Evolutionary conservation across 2,329 filamentous ascomycete genomes (phyloP), one percentile per base, ranked within the genome.

Genomic region (Gyromitra esculenta): DNA sequence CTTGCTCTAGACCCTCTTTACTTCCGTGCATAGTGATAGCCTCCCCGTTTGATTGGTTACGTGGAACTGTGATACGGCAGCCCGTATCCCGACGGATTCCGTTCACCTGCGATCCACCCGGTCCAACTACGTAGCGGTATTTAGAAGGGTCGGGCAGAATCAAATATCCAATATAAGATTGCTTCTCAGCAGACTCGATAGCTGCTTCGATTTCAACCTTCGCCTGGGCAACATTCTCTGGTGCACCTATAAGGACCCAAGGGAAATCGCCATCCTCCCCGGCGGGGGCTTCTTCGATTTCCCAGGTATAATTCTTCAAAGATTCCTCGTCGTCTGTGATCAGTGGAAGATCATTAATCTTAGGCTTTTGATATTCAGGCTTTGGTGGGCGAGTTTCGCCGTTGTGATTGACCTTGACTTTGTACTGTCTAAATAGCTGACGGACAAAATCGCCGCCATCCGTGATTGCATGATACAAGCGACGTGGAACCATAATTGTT

Each of bases 361-460:
- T 83, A 8, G 91, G 88, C 45, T 67, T 75, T 35, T 21, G 57
- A 15, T 70, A 74, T n/a, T 56, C 70, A 35, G 79, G 77, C 85
- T 91, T 94, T 50, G 90, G 83, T 5, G 96, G 96, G 2, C 92
- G 86, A 73, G 91, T 86, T 76, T 96, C 90, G 57, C 94, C 94
- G 71, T 90, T 92, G 82, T 98, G 96, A 83, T 98, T 94, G 68
- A 99, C 92, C 0, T 91, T 96, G 79, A 99, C 93, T 80, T 92
- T 91, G 84, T 92, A 88, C 82, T 97, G 92, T 83, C 90, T 94
- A 79, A 92, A 90, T 54, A 99, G 89, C 81, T 90, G 91, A 79
- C 95, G 92, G 91, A 98, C 97, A 85, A 98, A 92, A 81, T 94
- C 91, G 0, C 95, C 96, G 79, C 95, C 94, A 83, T 97, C 95